Percentiles rank a stretch among this genome's conserved stretches.
Evolutionary conservation across 1,284 basidiomycete species (phyloP).

Genomic region (Boletellus dicymbophilus): DNA sequence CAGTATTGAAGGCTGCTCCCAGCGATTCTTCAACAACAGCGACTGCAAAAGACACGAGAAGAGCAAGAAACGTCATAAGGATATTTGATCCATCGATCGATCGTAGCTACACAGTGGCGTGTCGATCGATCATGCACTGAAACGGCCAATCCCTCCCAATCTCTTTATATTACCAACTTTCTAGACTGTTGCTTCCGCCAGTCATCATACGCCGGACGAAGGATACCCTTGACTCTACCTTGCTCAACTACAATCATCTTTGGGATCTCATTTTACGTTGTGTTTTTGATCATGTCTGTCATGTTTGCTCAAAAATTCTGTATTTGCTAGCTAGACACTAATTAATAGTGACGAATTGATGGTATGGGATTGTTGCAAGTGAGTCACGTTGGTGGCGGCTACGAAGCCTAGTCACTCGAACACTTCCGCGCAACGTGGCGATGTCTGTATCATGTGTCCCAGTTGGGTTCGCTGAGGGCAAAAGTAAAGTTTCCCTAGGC

Average conservation of each 20-base stretch:
- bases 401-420: conserved; percentile 14
- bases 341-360: too few relatives aligned
- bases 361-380: too few relatives aligned
- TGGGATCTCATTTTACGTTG: conserved; percentile 14
- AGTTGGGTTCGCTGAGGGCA: conserved; percentile 4
- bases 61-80: conserved; percentile 34
- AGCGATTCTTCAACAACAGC: conserved; percentile 34
- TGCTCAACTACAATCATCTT: conserved; percentile 5
- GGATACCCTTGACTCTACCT: conserved; percentile 28
- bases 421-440: too few relatives aligned
- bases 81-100: conserved; percentile 18
- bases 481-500: too few relatives aligned
- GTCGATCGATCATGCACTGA: conserved; percentile 23
- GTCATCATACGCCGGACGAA: conserved; percentile 10
- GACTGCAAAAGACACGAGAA: conserved; percentile 37
- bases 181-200: too few relatives aligned
- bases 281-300: background rate
- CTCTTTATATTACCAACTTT: conserved; percentile 3
- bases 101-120: conserved; percentile 5
- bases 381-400: too few relatives aligned
- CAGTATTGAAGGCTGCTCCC: conserved; percentile 25
- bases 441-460: conserved; percentile 12
- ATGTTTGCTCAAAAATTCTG: too few relatives aligned
- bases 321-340: too few relatives aligned
- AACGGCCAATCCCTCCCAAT: background rate